Base-by-base conservation (phyloP, 306 rosid genomes). In the Bauhinia variegata region DNA sequence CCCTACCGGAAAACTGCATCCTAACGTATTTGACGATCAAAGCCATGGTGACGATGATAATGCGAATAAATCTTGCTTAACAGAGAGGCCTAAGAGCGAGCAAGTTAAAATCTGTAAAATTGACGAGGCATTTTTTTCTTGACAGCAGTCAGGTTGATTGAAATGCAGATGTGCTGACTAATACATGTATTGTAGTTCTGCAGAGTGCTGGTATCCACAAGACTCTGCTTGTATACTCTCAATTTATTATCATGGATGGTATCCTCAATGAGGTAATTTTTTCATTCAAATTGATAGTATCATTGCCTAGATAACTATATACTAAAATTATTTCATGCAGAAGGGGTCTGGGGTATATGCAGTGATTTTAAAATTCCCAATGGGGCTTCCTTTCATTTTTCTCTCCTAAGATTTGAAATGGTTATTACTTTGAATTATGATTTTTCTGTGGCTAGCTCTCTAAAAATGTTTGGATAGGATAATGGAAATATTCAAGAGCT, bases 201-300 rank as follows among this genome's bases (percentile, higher is more conserved):
- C 86, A 31, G 78, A 63, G 67, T 49, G 53, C 34, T 58, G 79
- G 65, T 41, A 60, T 44, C 78, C 59, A 38, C 65, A 73, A 62
- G 60, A 68, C 77, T 77, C 66, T 78, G 71, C 76, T 62, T 66
- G 74, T 79, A 70, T 75, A 67, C 70, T 78, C 67, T 66, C 82
- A 70, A 63, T 73, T 57, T 68, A 66, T 72, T 31, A n/a, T 65
- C 47, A 38, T 68, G 66, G 70, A 70, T 48, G 50, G 66, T 65
- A 64, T 76, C 65, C 33, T 63, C 68, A 81, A 70, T 60, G 62
- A 85, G 95, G 95, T 88, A 88, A 78, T 44, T 33, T 31, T 37
- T 60, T 23, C 31, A 23, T 57, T 53, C 69, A 52, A 53, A 67
- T 68, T 56, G 61, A 31, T 49, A 11, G 28, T 56, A 44, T 34